Base-by-base conservation (phyloP, 371 early-diverging fungal species). In the Zopfochytrium polystomum region DNA sequence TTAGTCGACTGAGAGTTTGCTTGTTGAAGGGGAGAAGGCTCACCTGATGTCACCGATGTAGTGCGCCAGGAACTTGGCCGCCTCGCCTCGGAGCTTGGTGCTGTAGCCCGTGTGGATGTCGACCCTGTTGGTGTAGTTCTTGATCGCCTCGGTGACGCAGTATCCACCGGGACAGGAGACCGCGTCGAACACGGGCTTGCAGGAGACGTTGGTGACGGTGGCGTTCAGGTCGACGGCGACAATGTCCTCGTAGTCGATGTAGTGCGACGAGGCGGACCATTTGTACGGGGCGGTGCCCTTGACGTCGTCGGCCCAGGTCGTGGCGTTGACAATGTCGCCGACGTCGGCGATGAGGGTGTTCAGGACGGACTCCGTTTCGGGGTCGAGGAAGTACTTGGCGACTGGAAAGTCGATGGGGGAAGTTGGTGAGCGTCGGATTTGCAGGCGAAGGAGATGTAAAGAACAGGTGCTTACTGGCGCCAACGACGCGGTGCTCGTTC, bases 1-100 rank as follows among this genome's bases (percentile, higher is more conserved):
- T n/a, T n/a, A n/a, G n/a, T n/a, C n/a, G n/a, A n/a, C n/a, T n/a
- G n/a, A n/a, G n/a, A n/a, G n/a, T n/a, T n/a, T n/a, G n/a, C n/a
- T n/a, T n/a, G n/a, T n/a, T n/a, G n/a, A n/a, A n/a, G n/a, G n/a
- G n/a, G n/a, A n/a, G n/a, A n/a, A n/a, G n/a, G n/a, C n/a, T n/a
- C n/a, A n/a, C n/a, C n/a, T 9, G 31, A 80, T 63, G 55, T 83
- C 83, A 7, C 83, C 83, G 45, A 81, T 32, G 51, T 76, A 83
- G 65, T 82, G 81, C 27, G 70, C 48, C 48, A 81, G 58, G 64
- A 81, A 82, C 63, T 60, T 71, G 35, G 81, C 55, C 22, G 78
- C 78, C 11, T 82, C 81, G 22, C 25, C 33, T n/a, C 48, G 38
- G 29, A 30, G 32, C 1, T 55, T 15, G 30, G 25, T 26, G 32